A percentile compares a stretch with the other conserved stretches of the same genome.
phyloP scores from a whole-genome alignment of 1,139 yeast species.

The Suhomyces yuchorum region DNA sequence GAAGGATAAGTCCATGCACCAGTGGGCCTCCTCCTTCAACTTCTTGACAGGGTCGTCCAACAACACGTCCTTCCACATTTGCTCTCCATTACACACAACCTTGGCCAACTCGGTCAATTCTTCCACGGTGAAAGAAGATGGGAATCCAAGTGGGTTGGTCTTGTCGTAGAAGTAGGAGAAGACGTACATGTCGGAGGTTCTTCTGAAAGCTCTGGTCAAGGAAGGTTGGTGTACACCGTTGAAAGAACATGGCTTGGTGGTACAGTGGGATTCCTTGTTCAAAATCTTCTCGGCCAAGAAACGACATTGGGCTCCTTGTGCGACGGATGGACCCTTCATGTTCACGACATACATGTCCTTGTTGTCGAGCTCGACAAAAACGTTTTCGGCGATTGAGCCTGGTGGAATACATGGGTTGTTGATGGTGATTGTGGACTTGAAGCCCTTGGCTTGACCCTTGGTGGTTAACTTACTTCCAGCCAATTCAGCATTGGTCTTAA shows the following conservation, averaged over 20 bases:
- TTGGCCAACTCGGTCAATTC: conserved; percentile 83
- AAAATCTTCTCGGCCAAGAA: conserved; percentile 77
- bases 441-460: conserved; percentile 42
- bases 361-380: conserved; percentile 54
- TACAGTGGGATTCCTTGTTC: conserved; percentile 80
- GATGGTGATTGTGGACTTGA: conserved; percentile 44
- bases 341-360: conserved; percentile 59
- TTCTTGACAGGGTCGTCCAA: conserved; percentile 67
- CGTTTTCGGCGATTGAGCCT: conserved; percentile 54
- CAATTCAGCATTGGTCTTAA: conserved; percentile 35
- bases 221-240: conserved; percentile 98
- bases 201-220: conserved; percentile 69
- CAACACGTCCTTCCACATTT: conserved; percentile 64
- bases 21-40: conserved; percentile 77
- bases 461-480: conserved; percentile 32
- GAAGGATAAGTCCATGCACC: conserved; percentile 92
- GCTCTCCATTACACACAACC: conserved; percentile 82
- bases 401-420: conserved; percentile 90
- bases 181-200: conserved; percentile 73
- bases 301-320: conserved; percentile 73
- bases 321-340: conserved; percentile 67
- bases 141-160: conserved; percentile 93
- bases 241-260: conserved; percentile 83
- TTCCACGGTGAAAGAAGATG: conserved; percentile 78
- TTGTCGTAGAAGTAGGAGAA: conserved; percentile 95